Evolutionary conservation across 768 basidiomycete genomes (phyloP).

Genomic region (Termitomyces sp.): DNA sequence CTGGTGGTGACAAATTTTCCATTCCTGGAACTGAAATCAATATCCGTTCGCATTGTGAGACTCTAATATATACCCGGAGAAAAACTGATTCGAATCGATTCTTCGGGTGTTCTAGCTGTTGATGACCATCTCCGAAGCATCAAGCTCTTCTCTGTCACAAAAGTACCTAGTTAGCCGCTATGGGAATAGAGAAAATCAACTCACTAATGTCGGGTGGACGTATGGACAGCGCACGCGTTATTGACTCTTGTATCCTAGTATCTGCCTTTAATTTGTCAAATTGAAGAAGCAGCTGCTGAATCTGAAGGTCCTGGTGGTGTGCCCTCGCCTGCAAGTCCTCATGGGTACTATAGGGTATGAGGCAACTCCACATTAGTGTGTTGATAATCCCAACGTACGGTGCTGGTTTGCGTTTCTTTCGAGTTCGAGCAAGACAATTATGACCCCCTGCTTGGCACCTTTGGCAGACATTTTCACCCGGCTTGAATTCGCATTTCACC

Average conservation of each 20-base stretch:
- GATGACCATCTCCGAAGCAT: conserved; percentile 17
- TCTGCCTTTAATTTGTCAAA: conserved; percentile 41
- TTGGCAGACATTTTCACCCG: conserved; percentile 45
- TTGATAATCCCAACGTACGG: conserved; percentile 36
- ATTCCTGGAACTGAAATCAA: not conserved
- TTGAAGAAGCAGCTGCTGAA: conserved; percentile 41
- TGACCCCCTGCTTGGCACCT: conserved; percentile 48
- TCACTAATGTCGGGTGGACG: conserved; percentile 11
- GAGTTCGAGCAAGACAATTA: conserved; percentile 42
- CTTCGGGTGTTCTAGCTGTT: conserved; percentile 35
- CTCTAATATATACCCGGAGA: conserved; percentile 25
- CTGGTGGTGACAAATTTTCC: conserved; percentile 32
- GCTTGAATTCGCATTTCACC: conserved; percentile 52
- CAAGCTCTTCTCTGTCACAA: conserved; percentile 11
- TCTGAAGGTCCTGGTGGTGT: conserved; percentile 43
- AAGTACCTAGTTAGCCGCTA: not conserved
- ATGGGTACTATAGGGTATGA: conserved; percentile 40
- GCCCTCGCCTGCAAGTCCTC: conserved; percentile 51
- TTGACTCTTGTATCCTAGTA: conserved; percentile 41
- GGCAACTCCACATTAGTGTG: not conserved
- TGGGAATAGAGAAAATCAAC: conserved; percentile 2
- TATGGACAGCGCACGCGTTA: conserved; percentile 29
- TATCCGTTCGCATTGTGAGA: not conserved
- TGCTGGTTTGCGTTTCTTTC: conserved; percentile 59
- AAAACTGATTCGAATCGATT: conserved; percentile 35